phyloP scores from a whole-genome alignment of 768 basidiomycete genomes.

The Panellus pusillus region DNA sequence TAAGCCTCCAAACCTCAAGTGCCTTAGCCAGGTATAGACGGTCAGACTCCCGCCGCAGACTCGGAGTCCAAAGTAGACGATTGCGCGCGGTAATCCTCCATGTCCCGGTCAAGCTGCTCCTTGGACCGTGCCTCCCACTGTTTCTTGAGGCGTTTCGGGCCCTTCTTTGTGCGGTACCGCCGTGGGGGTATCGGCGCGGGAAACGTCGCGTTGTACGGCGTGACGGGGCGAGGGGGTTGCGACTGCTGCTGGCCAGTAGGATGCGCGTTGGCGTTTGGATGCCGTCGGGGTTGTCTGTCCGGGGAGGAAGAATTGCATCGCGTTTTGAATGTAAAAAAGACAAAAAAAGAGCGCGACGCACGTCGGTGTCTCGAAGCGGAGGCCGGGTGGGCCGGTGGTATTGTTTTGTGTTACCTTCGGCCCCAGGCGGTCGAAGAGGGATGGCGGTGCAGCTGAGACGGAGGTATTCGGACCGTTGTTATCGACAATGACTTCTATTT shows the following conservation, averaged over 20 bases:
- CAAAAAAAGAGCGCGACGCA: slow-evolving; percentile 14
- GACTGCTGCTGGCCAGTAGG: background rate
- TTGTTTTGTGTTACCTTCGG: slow-evolving; percentile 1
- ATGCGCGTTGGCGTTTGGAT: slow-evolving; percentile 1
- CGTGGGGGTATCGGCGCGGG: slow-evolving; percentile 34
- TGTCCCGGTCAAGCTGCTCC: slow-evolving; percentile 72
- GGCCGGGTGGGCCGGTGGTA: slow-evolving; percentile 4
- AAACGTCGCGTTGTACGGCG: slow-evolving; percentile 23
- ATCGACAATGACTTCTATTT: slow-evolving; percentile 55
- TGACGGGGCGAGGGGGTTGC: slow-evolving; percentile 23
- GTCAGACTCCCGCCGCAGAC: too few relatives aligned
- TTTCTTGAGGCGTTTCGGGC: slow-evolving; percentile 74
- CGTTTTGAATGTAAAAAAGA: background rate
- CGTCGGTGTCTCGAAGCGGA: slow-evolving; percentile 19
- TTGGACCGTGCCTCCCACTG: slow-evolving; percentile 34
- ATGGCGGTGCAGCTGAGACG: slow-evolving; percentile 20
- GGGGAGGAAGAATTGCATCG: background rate
- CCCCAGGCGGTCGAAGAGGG: slow-evolving; percentile 12
- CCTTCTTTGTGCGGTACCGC: slow-evolving; percentile 62
- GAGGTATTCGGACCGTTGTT: slow-evolving; percentile 8
- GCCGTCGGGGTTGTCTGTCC: slow-evolving; percentile 13
- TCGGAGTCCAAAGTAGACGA: background rate
- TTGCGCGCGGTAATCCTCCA: slow-evolving; percentile 72
- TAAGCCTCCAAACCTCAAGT: too few relatives aligned
- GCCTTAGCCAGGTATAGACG: too few relatives aligned